Base-by-base conservation (phyloP, 192 early-diverging fungal genomes). In the Entomortierella parvispora region DNA sequence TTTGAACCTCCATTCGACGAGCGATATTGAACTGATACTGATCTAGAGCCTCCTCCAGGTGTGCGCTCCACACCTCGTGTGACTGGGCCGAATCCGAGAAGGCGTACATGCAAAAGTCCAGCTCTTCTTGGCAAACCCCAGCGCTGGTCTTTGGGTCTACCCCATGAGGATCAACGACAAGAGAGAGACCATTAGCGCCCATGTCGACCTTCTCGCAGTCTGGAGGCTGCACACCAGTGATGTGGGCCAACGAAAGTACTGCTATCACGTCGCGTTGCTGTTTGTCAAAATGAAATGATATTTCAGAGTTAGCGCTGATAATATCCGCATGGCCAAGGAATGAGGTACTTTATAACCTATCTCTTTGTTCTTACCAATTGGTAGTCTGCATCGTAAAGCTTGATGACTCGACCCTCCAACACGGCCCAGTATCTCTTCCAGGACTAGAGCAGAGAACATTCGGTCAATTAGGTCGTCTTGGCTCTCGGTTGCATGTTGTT, bases 371-470 rank as follows among this genome's bases (percentile, higher is more conserved):
- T 28, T 56, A 75, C 71, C 58, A 42, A 44, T 52, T 68, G 72
- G 42, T 77, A 77, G 40, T 77, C 72, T 18, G 65, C 65, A 58
- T 77, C 72, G 29, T 68, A 77, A 3, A 77, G 47, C 32, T 77
- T 77, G 23, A 77, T 29, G 17, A 65, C 57, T 2, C 72, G 33
- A 25, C 72, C 72, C 32, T 77, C 72, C 26, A 77, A 42, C 0
- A 77, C 72, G 3, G 65, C 72, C 65, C 72, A 77, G 31, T 63
- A 77, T 28, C 72, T 44, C 43, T 63, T 77, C 72, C 72, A 77
- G 3, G 58, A 67, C 65, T 75, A 67, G 6, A 7, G n/a, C 44
- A 45, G n/a, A 45, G 44, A 11, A 48, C 1, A 26, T 18, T 45
- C 44, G 1, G 12, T 18, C 44, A 45, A 18, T 25, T 60, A 3